Conservation (phyloP, 2,329 filamentous ascomycete species). For the Aspergillus transmontanensis region DNA sequence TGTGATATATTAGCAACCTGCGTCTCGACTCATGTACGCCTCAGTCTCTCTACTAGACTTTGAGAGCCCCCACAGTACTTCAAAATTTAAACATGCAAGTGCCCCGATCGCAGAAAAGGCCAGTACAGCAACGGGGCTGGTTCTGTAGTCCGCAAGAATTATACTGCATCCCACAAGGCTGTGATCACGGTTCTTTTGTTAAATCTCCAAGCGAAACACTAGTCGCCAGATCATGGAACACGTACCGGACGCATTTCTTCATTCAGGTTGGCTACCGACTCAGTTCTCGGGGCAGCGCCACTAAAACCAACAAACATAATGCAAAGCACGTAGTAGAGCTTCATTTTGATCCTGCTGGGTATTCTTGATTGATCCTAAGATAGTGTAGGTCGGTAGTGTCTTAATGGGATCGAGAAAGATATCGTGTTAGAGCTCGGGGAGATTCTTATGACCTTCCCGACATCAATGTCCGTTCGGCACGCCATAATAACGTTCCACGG, state of each 20-base stretch:
- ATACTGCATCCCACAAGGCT: neutral
- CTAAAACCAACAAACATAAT: neutral
- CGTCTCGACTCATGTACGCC: too few relatives aligned
- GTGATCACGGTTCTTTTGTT: neutral
- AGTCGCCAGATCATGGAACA: neutral
- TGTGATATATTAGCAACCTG: too few relatives aligned
- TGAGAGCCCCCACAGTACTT: neutral
- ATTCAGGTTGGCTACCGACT: neutral
- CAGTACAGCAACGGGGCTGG: neutral
- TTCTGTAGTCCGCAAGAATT: neutral
- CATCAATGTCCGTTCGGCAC: neutral
- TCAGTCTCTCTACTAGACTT: too few relatives aligned
- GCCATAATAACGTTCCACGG: neutral
- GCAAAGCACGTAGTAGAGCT: neutral
- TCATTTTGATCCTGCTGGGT: neutral
- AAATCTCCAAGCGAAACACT: neutral
- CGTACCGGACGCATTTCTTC: neutral
- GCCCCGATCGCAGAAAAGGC: neutral
- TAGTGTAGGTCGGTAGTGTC: too few relatives aligned
- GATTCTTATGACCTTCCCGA: neutral
- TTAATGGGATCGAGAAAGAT: neutral
- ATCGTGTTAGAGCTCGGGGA: neutral
- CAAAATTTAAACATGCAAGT: neutral
- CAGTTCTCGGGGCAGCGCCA: neutral
- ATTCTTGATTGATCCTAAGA: neutral